Conservation (phyloP, 2,329 filamentous ascomycete species). For the Aureobasidium musti region DNA sequence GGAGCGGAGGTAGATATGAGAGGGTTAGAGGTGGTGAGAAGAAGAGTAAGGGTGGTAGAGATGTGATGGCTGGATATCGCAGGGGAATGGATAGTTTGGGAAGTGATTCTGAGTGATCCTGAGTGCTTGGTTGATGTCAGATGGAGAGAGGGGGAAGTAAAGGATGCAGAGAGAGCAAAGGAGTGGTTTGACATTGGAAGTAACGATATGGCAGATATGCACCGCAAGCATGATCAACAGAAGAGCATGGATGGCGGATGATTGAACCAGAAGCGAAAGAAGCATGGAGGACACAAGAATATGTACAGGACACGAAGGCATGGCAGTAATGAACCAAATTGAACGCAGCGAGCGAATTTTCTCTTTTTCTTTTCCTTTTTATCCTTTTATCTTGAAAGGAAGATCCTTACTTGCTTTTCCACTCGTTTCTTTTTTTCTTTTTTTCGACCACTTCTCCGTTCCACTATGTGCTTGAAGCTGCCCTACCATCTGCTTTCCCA, state of each 20-base stretch:
- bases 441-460: too few species aligned
- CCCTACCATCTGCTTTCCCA: too few species aligned
- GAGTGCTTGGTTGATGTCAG: background rate
- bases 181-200: background rate
- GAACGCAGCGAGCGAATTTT: background rate
- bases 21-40: slow-evolving; percentile 31
- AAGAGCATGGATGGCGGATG: background rate
- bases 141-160: too few species aligned
- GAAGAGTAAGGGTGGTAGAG: slow-evolving; percentile 30
- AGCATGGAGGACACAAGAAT: background rate
- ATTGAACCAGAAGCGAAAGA: background rate
- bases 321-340: background rate
- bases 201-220: background rate
- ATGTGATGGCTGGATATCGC: slow-evolving; percentile 34
- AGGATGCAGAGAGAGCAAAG: too few species aligned
- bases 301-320: background rate
- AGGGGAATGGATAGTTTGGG: slow-evolving; percentile 48
- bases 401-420: too few species aligned
- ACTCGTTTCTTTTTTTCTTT: too few species aligned
- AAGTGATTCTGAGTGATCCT: slow-evolving; percentile 12
- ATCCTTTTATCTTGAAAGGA: too few species aligned
- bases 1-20: slow-evolving; percentile 54
- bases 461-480: too few species aligned
- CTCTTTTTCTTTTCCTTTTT: background rate
- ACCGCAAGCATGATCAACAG: background rate